phyloP scores from a whole-genome alignment of 163 green algal genomes.

The Botryococcus braunii region DNA sequence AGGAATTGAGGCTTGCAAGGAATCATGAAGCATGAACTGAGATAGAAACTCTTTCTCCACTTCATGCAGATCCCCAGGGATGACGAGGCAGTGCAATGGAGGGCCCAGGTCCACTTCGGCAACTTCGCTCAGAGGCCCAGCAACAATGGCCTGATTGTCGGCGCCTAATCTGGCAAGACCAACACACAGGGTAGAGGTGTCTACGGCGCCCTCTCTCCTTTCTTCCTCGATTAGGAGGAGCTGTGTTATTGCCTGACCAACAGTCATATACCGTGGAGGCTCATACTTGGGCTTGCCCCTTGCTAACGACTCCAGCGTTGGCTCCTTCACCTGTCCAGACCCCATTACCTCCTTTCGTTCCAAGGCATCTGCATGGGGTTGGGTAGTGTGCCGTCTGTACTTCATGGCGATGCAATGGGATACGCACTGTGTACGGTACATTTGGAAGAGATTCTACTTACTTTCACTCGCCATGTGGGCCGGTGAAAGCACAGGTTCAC shows the following conservation, averaged over 20 bases:
- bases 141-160: slow-evolving; percentile 58
- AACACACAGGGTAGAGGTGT: slow-evolving; percentile 56
- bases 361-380: no score
- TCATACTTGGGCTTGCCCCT: slow-evolving; percentile 74
- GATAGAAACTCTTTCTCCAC: slow-evolving; percentile 48
- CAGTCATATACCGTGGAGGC: slow-evolving; percentile 82
- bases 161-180: slow-evolving; percentile 72
- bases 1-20: neutral
- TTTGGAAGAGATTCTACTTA: no score
- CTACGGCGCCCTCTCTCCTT: slow-evolving; percentile 57
- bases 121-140: slow-evolving; percentile 70
- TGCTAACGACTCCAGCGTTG: slow-evolving; percentile 71
- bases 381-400: no score
- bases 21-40: slow-evolving; percentile 11
- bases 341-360: no score
- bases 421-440: no score
- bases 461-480: no score
- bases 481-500: no score
- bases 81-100: slow-evolving; percentile 87
- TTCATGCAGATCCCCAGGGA: slow-evolving; percentile 52
- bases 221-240: slow-evolving; percentile 85
- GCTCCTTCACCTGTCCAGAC: no score
- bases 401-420: no score
- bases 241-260: slow-evolving; percentile 71
- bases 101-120: slow-evolving; percentile 76